These are phyloP conservation scores for Fragilariopsis cylindrus DNA, from an alignment of 108 stramenopile genomes.

Conservation along the genomic window DNA sequence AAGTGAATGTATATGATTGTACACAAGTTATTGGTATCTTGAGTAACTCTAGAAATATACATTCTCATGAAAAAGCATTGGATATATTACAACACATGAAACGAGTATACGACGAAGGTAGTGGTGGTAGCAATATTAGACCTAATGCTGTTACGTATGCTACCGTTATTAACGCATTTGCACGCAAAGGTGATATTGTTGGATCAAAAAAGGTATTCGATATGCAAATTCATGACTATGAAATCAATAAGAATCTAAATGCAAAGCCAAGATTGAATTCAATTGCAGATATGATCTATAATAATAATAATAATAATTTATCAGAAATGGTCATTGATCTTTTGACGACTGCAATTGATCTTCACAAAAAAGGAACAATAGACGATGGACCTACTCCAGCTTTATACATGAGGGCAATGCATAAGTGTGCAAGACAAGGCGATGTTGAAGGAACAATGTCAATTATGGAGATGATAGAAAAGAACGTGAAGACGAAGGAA, in stretches of 20 bases:
- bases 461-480: too few species aligned
- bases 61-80: neutral
- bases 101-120: neutral
- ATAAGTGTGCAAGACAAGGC: too few species aligned
- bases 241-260: neutral
- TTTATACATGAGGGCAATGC: slow-evolving; percentile 29
- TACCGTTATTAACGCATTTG: slow-evolving; percentile 82
- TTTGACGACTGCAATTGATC: neutral
- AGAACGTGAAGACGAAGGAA: too few species aligned
- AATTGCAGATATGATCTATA: neutral
- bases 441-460: too few species aligned
- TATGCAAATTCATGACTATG: neutral
- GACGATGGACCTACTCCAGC: neutral
- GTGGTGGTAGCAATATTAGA: neutral
- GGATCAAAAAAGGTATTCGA: neutral
- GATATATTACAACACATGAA: slow-evolving; percentile 4
- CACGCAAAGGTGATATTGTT: slow-evolving; percentile 60
- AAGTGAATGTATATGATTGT: too few species aligned
- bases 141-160: slow-evolving; percentile 64
- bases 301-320: neutral
- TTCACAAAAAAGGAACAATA: neutral
- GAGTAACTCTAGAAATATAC: too few species aligned
- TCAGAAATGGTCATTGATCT: neutral
- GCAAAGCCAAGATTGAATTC: neutral
- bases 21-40: too few species aligned